phyloP scores from a whole-genome alignment of 495 filamentous ascomycete genomes.

The Hypoxylon fuscum region DNA sequence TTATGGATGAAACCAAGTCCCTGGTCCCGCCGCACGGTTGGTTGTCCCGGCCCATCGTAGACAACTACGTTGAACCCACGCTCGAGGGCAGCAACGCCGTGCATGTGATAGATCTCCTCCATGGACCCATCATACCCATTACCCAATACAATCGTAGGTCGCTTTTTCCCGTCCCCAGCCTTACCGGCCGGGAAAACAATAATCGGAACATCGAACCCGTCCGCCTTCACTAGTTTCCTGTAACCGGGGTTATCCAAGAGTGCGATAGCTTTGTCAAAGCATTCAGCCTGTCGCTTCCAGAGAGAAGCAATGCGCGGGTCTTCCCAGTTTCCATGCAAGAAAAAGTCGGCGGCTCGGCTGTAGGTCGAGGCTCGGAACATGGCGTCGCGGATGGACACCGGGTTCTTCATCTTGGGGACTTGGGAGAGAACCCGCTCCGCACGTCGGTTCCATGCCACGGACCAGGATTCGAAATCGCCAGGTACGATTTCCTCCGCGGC shows the following conservation, averaged over 20 bases:
- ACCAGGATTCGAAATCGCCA: constrained; percentile 49
- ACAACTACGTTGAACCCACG: constrained; percentile 56
- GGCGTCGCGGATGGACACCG: constrained; percentile 47
- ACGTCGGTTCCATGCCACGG: constrained; percentile 44
- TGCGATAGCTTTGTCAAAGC: constrained; percentile 66
- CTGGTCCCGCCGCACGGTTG: constrained; percentile 54
- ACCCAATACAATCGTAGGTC: constrained; percentile 50
- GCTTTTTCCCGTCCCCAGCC: constrained; percentile 12
- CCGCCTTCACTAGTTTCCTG: constrained; percentile 41
- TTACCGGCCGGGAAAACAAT: constrained; percentile 34
- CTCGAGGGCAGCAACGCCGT: constrained; percentile 45
- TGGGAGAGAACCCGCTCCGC: constrained; percentile 37
- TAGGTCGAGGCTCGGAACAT: constrained; percentile 53
- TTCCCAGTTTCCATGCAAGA: constrained; percentile 49
- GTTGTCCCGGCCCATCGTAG: constrained; percentile 63
- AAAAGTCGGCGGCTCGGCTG: constrained; percentile 56
- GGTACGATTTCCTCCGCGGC: constrained; percentile 46
- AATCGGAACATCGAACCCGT: constrained; percentile 42
- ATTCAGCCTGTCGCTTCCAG: constrained; percentile 74
- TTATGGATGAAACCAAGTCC: constrained; percentile 57
- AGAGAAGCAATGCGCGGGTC: constrained; percentile 61
- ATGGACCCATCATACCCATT: constrained; percentile 53
- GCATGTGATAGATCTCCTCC: constrained; percentile 56
- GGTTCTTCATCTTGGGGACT: constrained; percentile 25
- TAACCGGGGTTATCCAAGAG: constrained; percentile 45